A percentile compares a stretch with the other conserved stretches of the same genome.
These are phyloP conservation scores for Phytophthora sojae DNA, from an alignment of 352 stramenopile species.

Conservation along the genomic window DNA sequence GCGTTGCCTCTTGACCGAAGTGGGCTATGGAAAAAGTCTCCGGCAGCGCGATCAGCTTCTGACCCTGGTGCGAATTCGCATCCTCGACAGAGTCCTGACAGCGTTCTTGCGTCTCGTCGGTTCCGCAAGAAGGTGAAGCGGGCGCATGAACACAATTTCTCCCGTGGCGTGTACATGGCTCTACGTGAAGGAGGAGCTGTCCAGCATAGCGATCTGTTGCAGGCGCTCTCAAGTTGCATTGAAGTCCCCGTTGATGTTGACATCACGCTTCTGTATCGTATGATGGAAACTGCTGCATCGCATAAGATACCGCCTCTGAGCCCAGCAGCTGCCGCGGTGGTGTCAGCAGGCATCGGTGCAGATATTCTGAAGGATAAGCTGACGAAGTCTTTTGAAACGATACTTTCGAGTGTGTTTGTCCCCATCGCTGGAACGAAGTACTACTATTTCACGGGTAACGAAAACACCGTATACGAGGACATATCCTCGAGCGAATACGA, in stretches of 20 bases:
- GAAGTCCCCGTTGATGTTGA: slow-evolving; percentile 88
- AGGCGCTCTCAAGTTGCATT: slow-evolving; percentile 87
- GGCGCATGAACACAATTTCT: slow-evolving; percentile 91
- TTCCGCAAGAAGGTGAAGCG: slow-evolving; percentile 88
- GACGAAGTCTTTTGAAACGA: slow-evolving; percentile 77
- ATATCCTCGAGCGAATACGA: slow-evolving; percentile 63
- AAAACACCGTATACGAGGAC: slow-evolving; percentile 67
- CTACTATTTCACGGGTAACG: slow-evolving; percentile 83
- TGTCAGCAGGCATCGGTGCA: slow-evolving; percentile 50
- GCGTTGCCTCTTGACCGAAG: slow-evolving; percentile 34
- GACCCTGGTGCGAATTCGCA: slow-evolving; percentile 9
- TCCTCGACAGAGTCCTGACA: slow-evolving; percentile 29
- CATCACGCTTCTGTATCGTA: slow-evolving; percentile 87
- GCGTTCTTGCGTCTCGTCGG: slow-evolving; percentile 47
- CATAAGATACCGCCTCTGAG: slow-evolving; percentile 38
- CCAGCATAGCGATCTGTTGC: slow-evolving; percentile 86
- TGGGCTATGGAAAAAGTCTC: slow-evolving; percentile 31
- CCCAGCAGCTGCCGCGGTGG: slow-evolving; percentile 41
- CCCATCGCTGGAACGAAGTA: slow-evolving; percentile 82
- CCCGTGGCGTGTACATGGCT: slow-evolving; percentile 85
- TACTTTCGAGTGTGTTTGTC: slow-evolving; percentile 66
- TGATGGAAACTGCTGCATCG: slow-evolving; percentile 64
- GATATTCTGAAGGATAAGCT: slow-evolving; percentile 69
- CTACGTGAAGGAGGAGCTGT: slow-evolving; percentile 77
- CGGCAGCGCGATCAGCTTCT: slow-evolving; percentile 21